Evolutionary conservation across 2,329 filamentous ascomycete genomes (phyloP).

Genomic region (Stromatinia cepivora): DNA sequence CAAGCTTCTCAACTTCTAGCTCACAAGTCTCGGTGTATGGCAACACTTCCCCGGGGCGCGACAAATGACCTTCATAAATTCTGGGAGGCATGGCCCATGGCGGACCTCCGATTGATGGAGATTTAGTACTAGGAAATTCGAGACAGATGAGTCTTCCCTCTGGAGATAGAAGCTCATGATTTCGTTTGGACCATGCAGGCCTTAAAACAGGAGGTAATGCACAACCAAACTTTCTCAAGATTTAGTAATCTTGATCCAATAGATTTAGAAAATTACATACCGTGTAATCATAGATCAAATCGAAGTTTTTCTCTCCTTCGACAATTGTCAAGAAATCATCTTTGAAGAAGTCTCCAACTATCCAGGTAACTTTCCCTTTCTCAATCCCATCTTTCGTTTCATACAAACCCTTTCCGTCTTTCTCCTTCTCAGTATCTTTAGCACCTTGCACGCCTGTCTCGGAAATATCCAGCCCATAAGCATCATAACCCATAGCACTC

Average conservation of each 20-base stretch:
- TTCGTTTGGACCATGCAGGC: conserved; percentile 54
- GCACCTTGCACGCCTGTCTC: conserved; percentile 28
- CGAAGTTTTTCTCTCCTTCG: conserved; percentile 53
- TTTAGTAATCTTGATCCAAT: conserved; percentile 23
- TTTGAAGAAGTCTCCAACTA: conserved; percentile 67
- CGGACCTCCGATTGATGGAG: conserved; percentile 64
- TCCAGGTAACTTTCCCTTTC: conserved; percentile 55
- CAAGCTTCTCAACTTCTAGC: conserved; percentile 47
- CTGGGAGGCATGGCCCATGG: conserved; percentile 70
- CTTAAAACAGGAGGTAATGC: conserved; percentile 57
- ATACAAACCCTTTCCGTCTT: conserved; percentile 47
- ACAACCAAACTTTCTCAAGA: conserved; percentile 56
- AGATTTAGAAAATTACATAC: conserved; percentile 43
- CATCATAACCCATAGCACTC: conserved; percentile 73
- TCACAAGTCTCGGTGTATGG: conserved; percentile 59
- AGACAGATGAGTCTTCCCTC: conserved; percentile 61
- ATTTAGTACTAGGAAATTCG: conserved; percentile 76
- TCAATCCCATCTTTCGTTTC: conserved; percentile 45
- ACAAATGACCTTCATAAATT: conserved; percentile 71
- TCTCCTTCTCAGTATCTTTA: conserved; percentile 29
- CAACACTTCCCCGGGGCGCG: conserved; percentile 66
- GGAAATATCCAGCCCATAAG: conserved; percentile 66
- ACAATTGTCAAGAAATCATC: conserved; percentile 54
- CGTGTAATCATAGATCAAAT: conserved; percentile 65
- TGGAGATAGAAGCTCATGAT: conserved; percentile 51